These are phyloP conservation scores for Beauveria varroae DNA, from an alignment of 2,329 filamentous ascomycete species.

Conservation along the genomic window DNA sequence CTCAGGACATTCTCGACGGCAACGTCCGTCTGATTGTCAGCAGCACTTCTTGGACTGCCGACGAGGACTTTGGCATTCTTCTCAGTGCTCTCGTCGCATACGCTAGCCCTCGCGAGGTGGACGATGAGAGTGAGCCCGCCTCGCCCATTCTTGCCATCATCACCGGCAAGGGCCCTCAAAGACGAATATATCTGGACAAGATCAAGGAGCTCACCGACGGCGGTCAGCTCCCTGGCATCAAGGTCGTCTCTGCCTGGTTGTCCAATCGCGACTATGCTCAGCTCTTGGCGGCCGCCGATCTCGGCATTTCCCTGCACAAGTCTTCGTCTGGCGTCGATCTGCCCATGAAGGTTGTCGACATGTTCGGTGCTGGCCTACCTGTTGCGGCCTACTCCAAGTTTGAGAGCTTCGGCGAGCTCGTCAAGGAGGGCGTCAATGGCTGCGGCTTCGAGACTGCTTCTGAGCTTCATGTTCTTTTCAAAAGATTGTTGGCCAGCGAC, in stretches of 20 bases:
- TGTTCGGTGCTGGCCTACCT: conserved; percentile 92
- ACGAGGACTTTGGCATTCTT: conserved; percentile 88
- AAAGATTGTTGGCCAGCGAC: conserved; percentile 51
- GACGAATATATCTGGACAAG: conserved; percentile 61
- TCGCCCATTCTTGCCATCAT: conserved; percentile 81
- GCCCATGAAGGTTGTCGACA: conserved; percentile 98
- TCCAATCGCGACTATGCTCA: conserved; percentile 75
- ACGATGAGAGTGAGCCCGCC: conserved; percentile 32
- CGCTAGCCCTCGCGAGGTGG: conserved; percentile 36
- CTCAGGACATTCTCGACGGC: conserved; percentile 49
- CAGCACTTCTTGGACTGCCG: conserved; percentile 94
- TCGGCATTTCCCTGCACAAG: conserved; percentile 86
- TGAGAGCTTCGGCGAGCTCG: conserved; percentile 84
- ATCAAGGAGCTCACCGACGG: conserved; percentile 54
- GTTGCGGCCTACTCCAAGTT: conserved; percentile 83
- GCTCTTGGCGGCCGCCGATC: conserved; percentile 75
- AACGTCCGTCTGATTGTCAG: conserved; percentile 69
- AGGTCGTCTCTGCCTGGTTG: conserved; percentile 77
- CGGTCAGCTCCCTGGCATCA: conserved; percentile 61
- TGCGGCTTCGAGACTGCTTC: conserved; percentile 69
- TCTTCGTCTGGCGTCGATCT: conserved; percentile 92
- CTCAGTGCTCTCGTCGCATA: conserved; percentile 76
- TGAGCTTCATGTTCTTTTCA: conserved; percentile 57
- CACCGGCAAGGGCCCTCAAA: conserved; percentile 87
- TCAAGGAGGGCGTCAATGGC: conserved; percentile 80